Conservation (phyloP, 306 rosid genomes). For the Gillenia trifoliata region DNA sequence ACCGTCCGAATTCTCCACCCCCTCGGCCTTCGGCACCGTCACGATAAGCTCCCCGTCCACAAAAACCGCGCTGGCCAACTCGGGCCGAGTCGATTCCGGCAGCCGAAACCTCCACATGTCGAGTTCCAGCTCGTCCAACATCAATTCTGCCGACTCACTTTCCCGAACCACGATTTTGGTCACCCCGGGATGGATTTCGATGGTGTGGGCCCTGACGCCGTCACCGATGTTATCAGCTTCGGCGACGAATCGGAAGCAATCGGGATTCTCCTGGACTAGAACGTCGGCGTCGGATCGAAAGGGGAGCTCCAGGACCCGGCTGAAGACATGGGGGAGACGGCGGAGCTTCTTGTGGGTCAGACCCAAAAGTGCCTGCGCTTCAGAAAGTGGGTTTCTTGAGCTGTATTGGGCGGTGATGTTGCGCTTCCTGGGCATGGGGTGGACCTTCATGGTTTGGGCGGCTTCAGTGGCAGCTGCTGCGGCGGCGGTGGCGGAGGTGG, state of each 20-base stretch:
- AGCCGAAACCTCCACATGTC: slow-evolving; percentile 96
- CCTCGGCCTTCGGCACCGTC: slow-evolving; percentile 77
- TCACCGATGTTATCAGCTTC: slow-evolving; percentile 53
- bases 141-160: slow-evolving; percentile 48
- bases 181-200: slow-evolving; percentile 94
- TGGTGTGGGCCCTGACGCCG: slow-evolving; percentile 60
- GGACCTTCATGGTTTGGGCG: slow-evolving; percentile 67
- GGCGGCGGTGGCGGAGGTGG: too few species aligned
- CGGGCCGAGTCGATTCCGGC: slow-evolving; percentile 88
- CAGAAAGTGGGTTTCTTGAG: slow-evolving; percentile 36
- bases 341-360: slow-evolving; percentile 72
- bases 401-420: slow-evolving; percentile 74
- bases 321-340: slow-evolving; percentile 86
- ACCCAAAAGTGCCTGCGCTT: slow-evolving; percentile 44
- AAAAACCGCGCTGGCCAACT: slow-evolving; percentile 80
- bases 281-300: slow-evolving; percentile 96
- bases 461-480: not conserved
- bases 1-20: slow-evolving; percentile 25
- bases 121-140: slow-evolving; percentile 73
- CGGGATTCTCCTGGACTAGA: slow-evolving; percentile 57
- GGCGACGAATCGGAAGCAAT: slow-evolving; percentile 82
- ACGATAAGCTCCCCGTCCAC: slow-evolving; percentile 86
- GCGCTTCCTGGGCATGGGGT: slow-evolving; percentile 82
- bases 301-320: slow-evolving; percentile 87
- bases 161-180: slow-evolving; percentile 86